A percentile compares a stretch with the other conserved stretches of the same genome.
phyloP scores from a whole-genome alignment of 2,329 filamentous ascomycete species.

The Penicillium nordicum region DNA sequence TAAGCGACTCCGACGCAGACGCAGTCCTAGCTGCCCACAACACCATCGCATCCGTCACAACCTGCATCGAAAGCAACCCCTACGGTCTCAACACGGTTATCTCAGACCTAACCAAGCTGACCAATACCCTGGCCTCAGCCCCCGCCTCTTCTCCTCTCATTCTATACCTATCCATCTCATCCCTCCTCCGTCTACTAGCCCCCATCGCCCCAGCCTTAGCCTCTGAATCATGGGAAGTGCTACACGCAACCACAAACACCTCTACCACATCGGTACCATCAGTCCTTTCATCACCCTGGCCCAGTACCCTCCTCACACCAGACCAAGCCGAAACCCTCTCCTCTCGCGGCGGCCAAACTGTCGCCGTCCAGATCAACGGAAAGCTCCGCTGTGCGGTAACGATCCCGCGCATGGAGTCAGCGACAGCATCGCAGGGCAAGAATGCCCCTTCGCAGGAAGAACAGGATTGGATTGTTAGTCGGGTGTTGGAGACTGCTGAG shows the following conservation, averaged over 20 bases:
- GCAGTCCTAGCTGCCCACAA: slow-evolving; percentile 66
- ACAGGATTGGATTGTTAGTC: slow-evolving; percentile 58
- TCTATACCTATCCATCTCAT: slow-evolving; percentile 47
- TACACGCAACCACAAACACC: slow-evolving; percentile 38
- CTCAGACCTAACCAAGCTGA: slow-evolving; percentile 77
- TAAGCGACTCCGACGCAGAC: slow-evolving; percentile 37
- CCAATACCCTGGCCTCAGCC: slow-evolving; percentile 61
- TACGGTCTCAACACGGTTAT: slow-evolving; percentile 79
- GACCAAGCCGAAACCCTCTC: slow-evolving; percentile 43
- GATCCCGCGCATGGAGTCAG: slow-evolving; percentile 53
- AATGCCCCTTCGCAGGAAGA: slow-evolving; percentile 36
- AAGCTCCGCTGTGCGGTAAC: slow-evolving; percentile 67
- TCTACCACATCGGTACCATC: slow-evolving; percentile 22
- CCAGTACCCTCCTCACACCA: slow-evolving; percentile 43
- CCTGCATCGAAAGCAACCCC: slow-evolving; percentile 65
- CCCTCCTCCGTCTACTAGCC: slow-evolving; percentile 68
- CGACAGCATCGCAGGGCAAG: slow-evolving; percentile 26
- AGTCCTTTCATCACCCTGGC: slow-evolving; percentile 56
- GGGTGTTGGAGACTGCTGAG: slow-evolving; percentile 60
- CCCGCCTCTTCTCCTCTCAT: slow-evolving; percentile 39
- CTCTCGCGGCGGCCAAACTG: slow-evolving; percentile 51
- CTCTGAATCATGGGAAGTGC: slow-evolving; percentile 72
- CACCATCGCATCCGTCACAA: slow-evolving; percentile 64
- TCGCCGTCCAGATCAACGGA: slow-evolving; percentile 75
- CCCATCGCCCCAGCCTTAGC: slow-evolving; percentile 77